phyloP scores from a whole-genome alignment of 2,329 filamentous ascomycete species.

The Fusarium luffae region DNA sequence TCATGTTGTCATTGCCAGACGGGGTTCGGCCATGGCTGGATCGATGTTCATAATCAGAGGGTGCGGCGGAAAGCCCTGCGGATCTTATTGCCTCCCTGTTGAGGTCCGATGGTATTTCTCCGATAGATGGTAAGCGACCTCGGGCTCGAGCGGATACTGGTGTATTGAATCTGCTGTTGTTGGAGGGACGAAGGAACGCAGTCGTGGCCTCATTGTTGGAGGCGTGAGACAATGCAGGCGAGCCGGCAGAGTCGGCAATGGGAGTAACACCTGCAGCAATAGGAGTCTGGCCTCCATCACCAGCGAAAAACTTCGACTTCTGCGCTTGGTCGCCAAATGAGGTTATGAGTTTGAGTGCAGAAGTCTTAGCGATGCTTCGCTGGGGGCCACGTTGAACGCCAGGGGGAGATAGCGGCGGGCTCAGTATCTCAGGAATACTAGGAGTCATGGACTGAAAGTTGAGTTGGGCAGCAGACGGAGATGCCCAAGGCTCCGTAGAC shows the following conservation, averaged over 20 bases:
- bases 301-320: conserved; percentile 73
- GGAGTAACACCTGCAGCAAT: conserved; percentile 87
- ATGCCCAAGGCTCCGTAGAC: conserved; percentile 87
- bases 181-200: conserved; percentile 73
- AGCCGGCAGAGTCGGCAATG: conserved; percentile 78
- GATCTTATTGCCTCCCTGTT: conserved; percentile 48
- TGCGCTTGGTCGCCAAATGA: conserved; percentile 76
- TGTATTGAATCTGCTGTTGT: conserved; percentile 75
- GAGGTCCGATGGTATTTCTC: conserved; percentile 61
- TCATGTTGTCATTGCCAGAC: conserved; percentile 57
- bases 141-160: conserved; percentile 72
- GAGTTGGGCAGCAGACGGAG: conserved; percentile 77
- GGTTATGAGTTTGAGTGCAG: conserved; percentile 90
- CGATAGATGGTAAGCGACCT: conserved; percentile 80
- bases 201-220: conserved; percentile 68
- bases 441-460: conserved; percentile 66
- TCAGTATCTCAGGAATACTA: conserved; percentile 70
- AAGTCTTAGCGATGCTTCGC: conserved; percentile 78
- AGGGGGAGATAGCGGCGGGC: conserved; percentile 80
- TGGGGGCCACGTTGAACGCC: conserved; percentile 68
- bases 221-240: conserved; percentile 67
- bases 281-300: conserved; percentile 74
- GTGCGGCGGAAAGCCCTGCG: conserved; percentile 36
- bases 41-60: conserved; percentile 42
- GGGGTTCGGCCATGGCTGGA: conserved; percentile 51